phyloP scores from a whole-genome alignment of 306 rosid genomes.

The Pterocarpus santalinus region DNA sequence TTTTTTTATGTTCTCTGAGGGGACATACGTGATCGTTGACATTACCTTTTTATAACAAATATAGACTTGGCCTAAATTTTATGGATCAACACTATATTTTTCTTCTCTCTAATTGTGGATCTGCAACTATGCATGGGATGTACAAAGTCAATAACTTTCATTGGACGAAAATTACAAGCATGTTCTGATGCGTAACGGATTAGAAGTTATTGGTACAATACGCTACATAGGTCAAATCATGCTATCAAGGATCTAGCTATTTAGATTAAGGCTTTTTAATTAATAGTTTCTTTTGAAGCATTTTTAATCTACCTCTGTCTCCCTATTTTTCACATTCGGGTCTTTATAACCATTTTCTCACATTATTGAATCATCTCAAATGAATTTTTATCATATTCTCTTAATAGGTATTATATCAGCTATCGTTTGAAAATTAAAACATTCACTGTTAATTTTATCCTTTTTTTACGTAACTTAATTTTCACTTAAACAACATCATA shows the following conservation, averaged over 20 bases:
- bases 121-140: not conserved
- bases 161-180: not conserved
- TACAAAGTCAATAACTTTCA: not conserved
- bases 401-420: not conserved
- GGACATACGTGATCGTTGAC: not conserved
- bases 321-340: no score
- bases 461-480: not conserved
- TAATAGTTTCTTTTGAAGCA: not conserved
- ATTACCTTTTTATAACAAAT: not conserved
- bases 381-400: no score
- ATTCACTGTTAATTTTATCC: not conserved
- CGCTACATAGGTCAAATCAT: not conserved
- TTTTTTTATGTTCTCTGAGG: not conserved
- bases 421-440: not conserved
- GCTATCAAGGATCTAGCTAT: not conserved
- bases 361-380: not conserved
- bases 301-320: not conserved
- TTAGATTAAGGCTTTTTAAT: not conserved
- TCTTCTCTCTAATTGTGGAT: not conserved
- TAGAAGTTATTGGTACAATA: not conserved
- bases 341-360: not conserved
- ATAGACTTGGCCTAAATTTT: not conserved
- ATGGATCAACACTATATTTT: not conserved
- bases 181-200: not conserved
- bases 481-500: not conserved